Evolutionary conservation across 352 stramenopile species (phyloP).

Genomic region (Hyaloperonospora brassicae): DNA sequence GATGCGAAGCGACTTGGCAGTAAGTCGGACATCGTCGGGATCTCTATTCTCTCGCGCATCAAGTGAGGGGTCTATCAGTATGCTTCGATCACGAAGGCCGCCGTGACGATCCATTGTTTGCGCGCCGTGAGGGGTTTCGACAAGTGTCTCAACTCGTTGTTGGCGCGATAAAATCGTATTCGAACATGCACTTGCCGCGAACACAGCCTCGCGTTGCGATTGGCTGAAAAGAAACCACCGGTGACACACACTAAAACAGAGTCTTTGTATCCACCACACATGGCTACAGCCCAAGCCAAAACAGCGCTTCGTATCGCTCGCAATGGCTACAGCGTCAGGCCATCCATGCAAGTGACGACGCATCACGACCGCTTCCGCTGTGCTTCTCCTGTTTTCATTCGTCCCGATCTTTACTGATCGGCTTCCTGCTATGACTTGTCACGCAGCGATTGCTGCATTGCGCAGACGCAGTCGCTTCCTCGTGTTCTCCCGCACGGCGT

Average conservation of each 20-base stretch:
- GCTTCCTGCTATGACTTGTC: too few species aligned
- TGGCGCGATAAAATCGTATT: slow-evolving; percentile 21
- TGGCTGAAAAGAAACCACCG: slow-evolving; percentile 16
- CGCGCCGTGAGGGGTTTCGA: slow-evolving; percentile 11
- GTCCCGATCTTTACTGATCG: too few species aligned
- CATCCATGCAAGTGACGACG: too few species aligned
- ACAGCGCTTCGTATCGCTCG: too few species aligned
- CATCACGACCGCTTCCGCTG: too few species aligned
- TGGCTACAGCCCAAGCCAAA: too few species aligned
- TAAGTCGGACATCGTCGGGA: slow-evolving; percentile 6
- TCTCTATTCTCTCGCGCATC: slow-evolving; percentile 36
- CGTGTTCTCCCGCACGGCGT: slow-evolving; percentile 78
- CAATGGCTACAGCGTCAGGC: too few species aligned
- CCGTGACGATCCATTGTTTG: slow-evolving; percentile 22
- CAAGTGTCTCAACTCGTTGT: not conserved
- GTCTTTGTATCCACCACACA: too few species aligned
- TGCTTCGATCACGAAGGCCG: not conserved
- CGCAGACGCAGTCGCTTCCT: slow-evolving; percentile 67
- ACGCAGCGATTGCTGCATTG: slow-evolving; percentile 25
- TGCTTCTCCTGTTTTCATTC: too few species aligned
- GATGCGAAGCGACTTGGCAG: slow-evolving; percentile 2
- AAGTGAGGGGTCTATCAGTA: not conserved
- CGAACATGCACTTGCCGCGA: slow-evolving; percentile 31
- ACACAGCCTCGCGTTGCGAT: slow-evolving; percentile 6
- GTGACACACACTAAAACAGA: too few species aligned